Base-by-base conservation (phyloP, 208 protist genomes). In the Leishmania arabica region DNA sequence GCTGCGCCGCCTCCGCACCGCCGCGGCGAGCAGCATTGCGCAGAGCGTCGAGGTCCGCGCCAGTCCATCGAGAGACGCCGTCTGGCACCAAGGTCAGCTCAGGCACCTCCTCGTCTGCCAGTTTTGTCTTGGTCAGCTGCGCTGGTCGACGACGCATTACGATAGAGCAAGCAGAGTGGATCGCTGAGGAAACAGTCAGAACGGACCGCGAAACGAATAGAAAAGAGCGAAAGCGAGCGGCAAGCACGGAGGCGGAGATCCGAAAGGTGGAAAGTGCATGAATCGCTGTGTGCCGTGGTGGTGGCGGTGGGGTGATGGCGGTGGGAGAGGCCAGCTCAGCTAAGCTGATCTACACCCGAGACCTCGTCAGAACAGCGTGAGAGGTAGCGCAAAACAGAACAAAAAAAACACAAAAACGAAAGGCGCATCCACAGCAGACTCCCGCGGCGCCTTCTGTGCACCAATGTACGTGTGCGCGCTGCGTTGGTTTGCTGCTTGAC, bases 21-120 rank as follows among this genome's bases (percentile, higher is more conserved):
- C 82, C 83, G 47, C 65, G 75, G 64, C 65, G 65, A 45, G 64
- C 40, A 49, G 62, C n/a, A 27, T 83, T 84, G 31, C 83, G 79
- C 72, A 90, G 80, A 0, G 78, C 76, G 34, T 90, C 88, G 21
- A 94, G 77, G 31, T 80, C 76, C 24, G 82, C 69, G 17, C 83
- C 90, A 34, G 89, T 94, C 91, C 92, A 96, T 4, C 71, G n/a
- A 1, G 85, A 88, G 21, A 96, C 79, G 31, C 92, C 92, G 73
- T 96, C 86, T 7, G 84, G 85, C 40, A 96, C 79, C 27, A 79
- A 81, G 9, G 89, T 31, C 27, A 88, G 76, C 69, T 82, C 75
- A 19, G 81, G 85, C 17, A 81, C 75, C 31, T 83, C 78, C 53
- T 84, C 64, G 19, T 80, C 81, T 3, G 42, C 81, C 68, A 84